Percentiles rank a stretch among this genome's conserved stretches.
Conservation (phyloP, 805 yeast genomes). For the Schizosaccharomyces japonicus region DNA sequence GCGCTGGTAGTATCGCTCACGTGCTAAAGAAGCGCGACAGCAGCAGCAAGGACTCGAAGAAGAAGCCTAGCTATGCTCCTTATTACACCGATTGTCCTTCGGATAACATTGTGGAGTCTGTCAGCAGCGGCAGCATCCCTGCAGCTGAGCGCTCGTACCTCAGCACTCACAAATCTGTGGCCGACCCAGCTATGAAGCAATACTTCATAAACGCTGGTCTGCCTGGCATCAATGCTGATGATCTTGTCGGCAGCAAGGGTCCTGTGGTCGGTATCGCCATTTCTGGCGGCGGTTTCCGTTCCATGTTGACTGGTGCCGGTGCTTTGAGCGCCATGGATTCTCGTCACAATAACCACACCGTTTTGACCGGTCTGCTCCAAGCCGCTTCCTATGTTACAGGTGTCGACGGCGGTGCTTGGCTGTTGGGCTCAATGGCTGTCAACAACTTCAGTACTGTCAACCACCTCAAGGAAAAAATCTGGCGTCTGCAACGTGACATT, state of each 20-base stretch:
- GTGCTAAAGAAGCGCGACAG: background rate
- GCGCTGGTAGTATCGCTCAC: background rate
- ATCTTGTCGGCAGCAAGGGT: background rate
- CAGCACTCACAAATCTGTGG: background rate
- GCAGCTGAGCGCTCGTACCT: background rate
- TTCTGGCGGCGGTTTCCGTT: constrained; percentile 71
- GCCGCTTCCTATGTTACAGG: constrained; percentile 35
- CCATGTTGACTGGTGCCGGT: constrained; percentile 38
- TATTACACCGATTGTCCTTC: constrained; percentile 1
- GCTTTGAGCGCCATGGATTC: constrained; percentile 27
- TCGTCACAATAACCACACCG: constrained; percentile 14
- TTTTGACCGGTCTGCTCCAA: constrained; percentile 31
- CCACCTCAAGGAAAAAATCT: constrained; percentile 13
- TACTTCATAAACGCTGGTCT: background rate
- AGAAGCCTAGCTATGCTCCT: constrained; percentile 4
- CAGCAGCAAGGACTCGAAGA: background rate
- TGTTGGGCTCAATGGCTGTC: constrained; percentile 26
- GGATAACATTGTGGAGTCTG: background rate
- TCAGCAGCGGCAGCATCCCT: background rate
- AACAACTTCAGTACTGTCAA: constrained; percentile 20
- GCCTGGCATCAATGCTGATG: constrained; percentile 1
- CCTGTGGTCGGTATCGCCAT: constrained; percentile 23
- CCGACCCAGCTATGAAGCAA: background rate
- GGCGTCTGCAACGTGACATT: constrained; percentile 12
- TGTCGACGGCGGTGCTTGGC: constrained; percentile 53